Conservation (phyloP, 2,329 filamentous ascomycete species). For the Phyllosticta citribraziliensis region DNA sequence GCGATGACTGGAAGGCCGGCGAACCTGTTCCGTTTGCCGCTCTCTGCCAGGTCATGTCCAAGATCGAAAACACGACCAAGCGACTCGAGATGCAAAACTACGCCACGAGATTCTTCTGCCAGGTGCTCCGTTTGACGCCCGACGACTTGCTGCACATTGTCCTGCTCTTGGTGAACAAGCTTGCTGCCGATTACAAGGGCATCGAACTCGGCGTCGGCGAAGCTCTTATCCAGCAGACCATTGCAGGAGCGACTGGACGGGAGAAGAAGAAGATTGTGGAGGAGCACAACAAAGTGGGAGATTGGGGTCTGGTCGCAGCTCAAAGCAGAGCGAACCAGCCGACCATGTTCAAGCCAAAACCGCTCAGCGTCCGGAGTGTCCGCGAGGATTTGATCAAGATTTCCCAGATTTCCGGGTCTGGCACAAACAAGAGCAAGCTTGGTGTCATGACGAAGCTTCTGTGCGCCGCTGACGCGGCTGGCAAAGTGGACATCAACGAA, state of each 20-base stretch:
- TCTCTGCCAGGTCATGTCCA: slow-evolving; percentile 85
- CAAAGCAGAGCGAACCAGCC: slow-evolving; percentile 93
- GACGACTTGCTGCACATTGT: slow-evolving; percentile 80
- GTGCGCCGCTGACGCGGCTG: slow-evolving; percentile 74
- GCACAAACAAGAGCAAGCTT: slow-evolving; percentile 83
- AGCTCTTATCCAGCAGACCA: slow-evolving; percentile 96
- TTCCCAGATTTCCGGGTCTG: slow-evolving; percentile 76
- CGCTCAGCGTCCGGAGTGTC: slow-evolving; percentile 76
- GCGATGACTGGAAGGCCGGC: slow-evolving; percentile 72
- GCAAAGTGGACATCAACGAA: slow-evolving; percentile 78
- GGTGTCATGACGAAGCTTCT: slow-evolving; percentile 92
- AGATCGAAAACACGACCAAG: slow-evolving; percentile 91
- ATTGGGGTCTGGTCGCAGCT: slow-evolving; percentile 85
- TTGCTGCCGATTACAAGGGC: slow-evolving; percentile 91
- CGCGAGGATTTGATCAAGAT: slow-evolving; percentile 82
- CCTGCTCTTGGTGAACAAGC: slow-evolving; percentile 93
- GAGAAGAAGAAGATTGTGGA: slow-evolving; percentile 84
- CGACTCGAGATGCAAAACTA: slow-evolving; percentile 79
- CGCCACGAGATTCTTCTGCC: slow-evolving; percentile 81
- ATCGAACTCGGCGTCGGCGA: slow-evolving; percentile 98
- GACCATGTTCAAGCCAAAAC: slow-evolving; percentile 96
- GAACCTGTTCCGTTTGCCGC: slow-evolving; percentile 89
- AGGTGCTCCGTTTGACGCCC: slow-evolving; percentile 87
- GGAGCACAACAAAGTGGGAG: slow-evolving; percentile 93
- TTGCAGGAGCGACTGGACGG: slow-evolving; percentile 86